phyloP scores from a whole-genome alignment of 805 yeast genomes.

The Saturnispora halmiae region DNA sequence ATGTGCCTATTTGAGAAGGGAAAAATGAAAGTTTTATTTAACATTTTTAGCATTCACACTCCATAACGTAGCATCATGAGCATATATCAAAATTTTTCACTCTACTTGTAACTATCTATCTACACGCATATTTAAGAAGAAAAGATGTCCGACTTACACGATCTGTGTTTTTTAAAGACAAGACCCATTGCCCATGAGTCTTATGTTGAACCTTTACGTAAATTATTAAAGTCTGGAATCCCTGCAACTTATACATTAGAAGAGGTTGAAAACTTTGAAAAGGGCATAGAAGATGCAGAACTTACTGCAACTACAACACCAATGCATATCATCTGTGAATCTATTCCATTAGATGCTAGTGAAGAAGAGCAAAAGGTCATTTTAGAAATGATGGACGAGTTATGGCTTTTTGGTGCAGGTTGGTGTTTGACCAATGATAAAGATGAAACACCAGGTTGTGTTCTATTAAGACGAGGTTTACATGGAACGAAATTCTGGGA shows the following conservation, averaged over 20 bases:
- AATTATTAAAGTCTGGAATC: slow-evolving; percentile 50
- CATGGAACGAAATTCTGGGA: slow-evolving; percentile 33
- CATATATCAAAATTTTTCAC: neutral
- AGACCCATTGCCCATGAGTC: slow-evolving; percentile 42
- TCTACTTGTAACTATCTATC: neutral
- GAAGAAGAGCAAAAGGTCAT: slow-evolving; percentile 39
- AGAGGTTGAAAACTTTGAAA: slow-evolving; percentile 54
- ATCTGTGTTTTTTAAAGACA: slow-evolving; percentile 40
- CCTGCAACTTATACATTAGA: slow-evolving; percentile 80
- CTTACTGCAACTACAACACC: slow-evolving; percentile 61
- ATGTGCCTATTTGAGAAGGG: slow-evolving; percentile 18
- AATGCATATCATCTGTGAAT: slow-evolving; percentile 56
- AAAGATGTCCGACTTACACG: slow-evolving; percentile 64
- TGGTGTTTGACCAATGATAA: slow-evolving; percentile 75
- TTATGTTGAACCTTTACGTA: slow-evolving; percentile 38
- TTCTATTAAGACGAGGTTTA: slow-evolving; percentile 46
- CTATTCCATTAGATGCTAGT: slow-evolving; percentile 35
- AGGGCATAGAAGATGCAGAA: slow-evolving; percentile 31
- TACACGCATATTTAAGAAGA: neutral
- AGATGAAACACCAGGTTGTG: slow-evolving; percentile 78
- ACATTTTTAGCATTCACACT: no score
- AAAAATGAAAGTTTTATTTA: neutral
- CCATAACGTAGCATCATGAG: no score
- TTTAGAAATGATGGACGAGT: slow-evolving; percentile 45
- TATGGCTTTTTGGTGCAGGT: slow-evolving; percentile 84